Evolutionary conservation across 2,329 filamentous ascomycete genomes (phyloP).

Genomic region (Nemania abortiva): DNA sequence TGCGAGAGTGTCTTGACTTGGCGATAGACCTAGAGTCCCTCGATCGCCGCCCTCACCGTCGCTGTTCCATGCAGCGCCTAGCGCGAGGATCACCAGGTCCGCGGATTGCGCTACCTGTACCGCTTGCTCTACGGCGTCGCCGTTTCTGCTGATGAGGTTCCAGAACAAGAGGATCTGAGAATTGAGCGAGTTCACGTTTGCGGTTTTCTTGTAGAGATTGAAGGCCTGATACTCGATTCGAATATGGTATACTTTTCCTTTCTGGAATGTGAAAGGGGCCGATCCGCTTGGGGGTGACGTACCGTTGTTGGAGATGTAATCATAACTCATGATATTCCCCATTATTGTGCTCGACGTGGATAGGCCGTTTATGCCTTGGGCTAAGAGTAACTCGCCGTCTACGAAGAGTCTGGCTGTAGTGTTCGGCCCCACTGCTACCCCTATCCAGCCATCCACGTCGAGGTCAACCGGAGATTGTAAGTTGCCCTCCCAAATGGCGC

Average conservation of each 20-base stretch:
- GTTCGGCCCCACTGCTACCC: conserved; percentile 56
- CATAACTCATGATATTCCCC: conserved; percentile 56
- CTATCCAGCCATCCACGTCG: conserved; percentile 58
- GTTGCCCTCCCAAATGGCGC: conserved; percentile 57
- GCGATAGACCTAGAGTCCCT: conserved; percentile 53
- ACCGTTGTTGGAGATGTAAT: conserved; percentile 53
- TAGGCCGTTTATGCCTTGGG: conserved; percentile 45
- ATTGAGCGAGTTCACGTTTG: conserved; percentile 57
- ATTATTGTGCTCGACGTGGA: conserved; percentile 52
- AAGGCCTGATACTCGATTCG: conserved; percentile 59
- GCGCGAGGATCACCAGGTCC: conserved; percentile 55
- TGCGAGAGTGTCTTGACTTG: conserved; percentile 55
- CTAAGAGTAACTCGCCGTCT: conserved; percentile 49
- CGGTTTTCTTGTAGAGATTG: conserved; percentile 55
- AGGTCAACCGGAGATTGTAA: conserved; percentile 54
- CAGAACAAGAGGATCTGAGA: conserved; percentile 59
- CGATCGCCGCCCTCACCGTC: conserved; percentile 59
- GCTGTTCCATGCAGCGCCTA: conserved; percentile 60
- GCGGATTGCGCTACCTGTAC: conserved; percentile 52
- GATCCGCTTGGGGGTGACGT: conserved; percentile 55
- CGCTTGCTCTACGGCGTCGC: conserved; percentile 51
- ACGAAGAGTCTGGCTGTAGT: conserved; percentile 56
- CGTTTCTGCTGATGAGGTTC: conserved; percentile 57
- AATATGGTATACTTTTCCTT: conserved; percentile 52
- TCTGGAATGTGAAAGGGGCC: conserved; percentile 54